Evolutionary conservation across 352 stramenopile species (phyloP), one percentile per base, ranked within the genome.

Genomic region (Globisporangium parvum): DNA sequence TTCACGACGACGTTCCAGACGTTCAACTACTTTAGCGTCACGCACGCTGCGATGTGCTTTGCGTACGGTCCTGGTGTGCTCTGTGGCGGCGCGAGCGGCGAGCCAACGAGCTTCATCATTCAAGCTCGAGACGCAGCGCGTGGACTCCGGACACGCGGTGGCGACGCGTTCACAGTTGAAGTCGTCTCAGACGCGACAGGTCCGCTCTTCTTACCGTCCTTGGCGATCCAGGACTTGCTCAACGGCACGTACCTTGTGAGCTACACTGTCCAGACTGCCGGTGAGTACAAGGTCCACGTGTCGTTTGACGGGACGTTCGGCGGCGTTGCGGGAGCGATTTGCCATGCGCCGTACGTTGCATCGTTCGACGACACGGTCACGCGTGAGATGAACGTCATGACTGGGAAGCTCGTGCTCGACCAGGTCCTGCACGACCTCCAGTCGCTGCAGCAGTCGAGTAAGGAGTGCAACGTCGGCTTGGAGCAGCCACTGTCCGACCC

Each of bases 1-100:
- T 96, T 98, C 59, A 98, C 96, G 18, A 98, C 95, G 31, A 97
- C 90, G 45, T 92, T 84, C 51, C 83, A 98, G 51, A 79, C 79
- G 15, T 98, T 98, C 59, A 83, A 67, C 45, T 98, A 97, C 70
- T 98, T 98, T 59, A 80, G 88, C 1, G 92, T 99, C 18, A 97
- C 91, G 0, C 55, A 92, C 54, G 87, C 87, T 18, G 66, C 75
- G 0, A 70, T 92, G 31, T 97, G 83, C 41, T 88, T 98, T 42
- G 94, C 93, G 17, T 98, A 98, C 65, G 95, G 95, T 0, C 92
- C 93, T 9, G 93, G 93, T 17, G 76, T 98, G 24, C 69, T 98
- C 11, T 73, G 68, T 24, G 89, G 90, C n/a, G 85, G 85, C 2
- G 84, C 81, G n/a, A 80, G 69, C 55, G 75, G 67, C 5, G 77